Conservation (phyloP, 208 protist species). For the Wallacemonas rigidus region DNA sequence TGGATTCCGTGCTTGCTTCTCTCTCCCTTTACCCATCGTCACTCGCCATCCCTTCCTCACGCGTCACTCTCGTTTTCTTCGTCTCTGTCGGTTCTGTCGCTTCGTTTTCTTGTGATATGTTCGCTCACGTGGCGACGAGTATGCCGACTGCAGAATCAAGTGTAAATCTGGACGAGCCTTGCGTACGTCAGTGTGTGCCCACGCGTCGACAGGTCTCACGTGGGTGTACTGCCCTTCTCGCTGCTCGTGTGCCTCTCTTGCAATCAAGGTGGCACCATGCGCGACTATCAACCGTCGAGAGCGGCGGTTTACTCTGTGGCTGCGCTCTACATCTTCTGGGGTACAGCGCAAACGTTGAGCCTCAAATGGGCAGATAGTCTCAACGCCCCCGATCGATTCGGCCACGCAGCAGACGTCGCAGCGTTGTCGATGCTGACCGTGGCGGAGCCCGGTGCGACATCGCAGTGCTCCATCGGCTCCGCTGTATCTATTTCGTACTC, state of each 20-base stretch:
- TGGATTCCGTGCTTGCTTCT: no score
- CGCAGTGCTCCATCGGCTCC: constrained; percentile 3
- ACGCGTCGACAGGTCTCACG: no score
- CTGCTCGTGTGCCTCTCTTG: background rate
- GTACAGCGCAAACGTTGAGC: constrained; percentile 61
- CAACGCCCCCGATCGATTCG: constrained; percentile 23
- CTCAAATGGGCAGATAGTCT: constrained; percentile 59
- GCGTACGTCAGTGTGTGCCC: no score
- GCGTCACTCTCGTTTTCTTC: no score
- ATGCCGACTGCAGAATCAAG: no score
- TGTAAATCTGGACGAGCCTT: no score
- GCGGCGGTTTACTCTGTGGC: constrained; percentile 20
- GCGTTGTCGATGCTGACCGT: background rate
- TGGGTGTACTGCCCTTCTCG: no score
- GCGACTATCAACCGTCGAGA: constrained; percentile 7
- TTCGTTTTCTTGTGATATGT: no score
- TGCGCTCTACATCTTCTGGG: constrained; percentile 48
- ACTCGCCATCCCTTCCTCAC: no score
- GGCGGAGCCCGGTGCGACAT: background rate
- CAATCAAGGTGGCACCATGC: background rate
- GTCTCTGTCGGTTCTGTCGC: no score
- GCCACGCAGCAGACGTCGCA: constrained; percentile 5
- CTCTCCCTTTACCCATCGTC: no score
- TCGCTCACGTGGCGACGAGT: no score
- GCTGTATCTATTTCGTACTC: constrained; percentile 37